Conservation (phyloP, 129 eudicot genomes). For the Ambrosia artemisiifolia region DNA sequence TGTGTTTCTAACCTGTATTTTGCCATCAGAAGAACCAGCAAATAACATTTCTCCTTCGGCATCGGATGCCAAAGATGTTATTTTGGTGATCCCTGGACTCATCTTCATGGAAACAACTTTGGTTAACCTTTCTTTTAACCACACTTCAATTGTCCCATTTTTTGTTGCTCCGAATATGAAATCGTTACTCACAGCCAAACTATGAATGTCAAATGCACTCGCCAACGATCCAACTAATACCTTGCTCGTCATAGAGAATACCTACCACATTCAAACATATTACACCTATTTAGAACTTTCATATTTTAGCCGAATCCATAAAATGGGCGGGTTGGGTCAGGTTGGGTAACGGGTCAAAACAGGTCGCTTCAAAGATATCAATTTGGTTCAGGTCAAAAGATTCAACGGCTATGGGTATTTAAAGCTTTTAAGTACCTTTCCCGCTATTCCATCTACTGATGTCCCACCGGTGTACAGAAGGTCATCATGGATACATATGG, state of each 20-base stretch:
- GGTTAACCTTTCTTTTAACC: conserved; percentile 67
- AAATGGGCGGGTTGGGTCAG: neutral
- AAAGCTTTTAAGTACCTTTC: conserved; percentile 55
- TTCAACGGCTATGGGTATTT: neutral
- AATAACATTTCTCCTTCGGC: conserved; percentile 64
- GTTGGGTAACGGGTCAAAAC: neutral
- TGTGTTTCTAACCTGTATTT: conserved; percentile 51
- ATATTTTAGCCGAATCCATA: neutral
- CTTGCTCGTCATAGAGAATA: conserved; percentile 57
- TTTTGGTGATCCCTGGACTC: conserved; percentile 42
- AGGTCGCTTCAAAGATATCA: neutral
- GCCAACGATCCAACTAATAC: conserved; percentile 53
- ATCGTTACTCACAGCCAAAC: conserved; percentile 54
- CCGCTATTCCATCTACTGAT: conserved; percentile 65
- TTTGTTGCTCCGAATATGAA: conserved; percentile 69
- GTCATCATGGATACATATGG: conserved; percentile 46
- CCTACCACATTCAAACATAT: conserved; percentile 37
- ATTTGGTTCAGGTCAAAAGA: neutral
- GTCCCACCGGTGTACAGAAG: conserved; percentile 63
- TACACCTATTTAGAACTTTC: too few relatives aligned
- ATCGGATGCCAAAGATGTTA: conserved; percentile 59
- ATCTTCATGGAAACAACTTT: conserved; percentile 62
- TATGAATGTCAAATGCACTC: conserved; percentile 57
- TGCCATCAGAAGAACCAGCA: conserved; percentile 75
- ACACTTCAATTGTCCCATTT: conserved; percentile 66